A percentile compares a stretch with the other conserved stretches of the same genome.
These are phyloP conservation scores for Emydomyces testavorans DNA, from an alignment of 2,329 filamentous ascomycete species.

Conservation along the genomic window DNA sequence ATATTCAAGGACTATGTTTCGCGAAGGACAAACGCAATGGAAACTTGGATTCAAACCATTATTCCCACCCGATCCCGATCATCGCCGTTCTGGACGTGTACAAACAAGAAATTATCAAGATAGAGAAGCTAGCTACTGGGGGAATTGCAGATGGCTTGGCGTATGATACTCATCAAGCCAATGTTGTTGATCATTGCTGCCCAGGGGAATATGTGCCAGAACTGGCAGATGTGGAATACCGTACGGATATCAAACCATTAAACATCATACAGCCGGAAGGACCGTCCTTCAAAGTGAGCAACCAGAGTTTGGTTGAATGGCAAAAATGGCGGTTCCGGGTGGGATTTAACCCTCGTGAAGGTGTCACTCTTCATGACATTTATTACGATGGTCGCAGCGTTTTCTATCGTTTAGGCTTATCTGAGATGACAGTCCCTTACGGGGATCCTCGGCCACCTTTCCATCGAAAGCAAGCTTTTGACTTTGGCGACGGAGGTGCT, in stretches of 20 bases:
- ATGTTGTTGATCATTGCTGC: conserved; percentile 43
- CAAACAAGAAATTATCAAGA: conserved; percentile 44
- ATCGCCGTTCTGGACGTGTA: conserved; percentile 49
- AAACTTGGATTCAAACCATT: conserved; percentile 50
- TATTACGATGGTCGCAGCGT: conserved; percentile 51
- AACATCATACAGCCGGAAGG: conserved; percentile 58
- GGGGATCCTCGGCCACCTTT: conserved; percentile 52
- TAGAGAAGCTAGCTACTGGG: conserved; percentile 47
- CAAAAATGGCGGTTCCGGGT: conserved; percentile 58
- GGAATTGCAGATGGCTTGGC: conserved; percentile 40
- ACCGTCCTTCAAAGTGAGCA: conserved; percentile 48
- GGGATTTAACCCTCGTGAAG: conserved; percentile 57
- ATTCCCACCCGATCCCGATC: conserved; percentile 49
- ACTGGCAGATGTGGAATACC: conserved; percentile 39
- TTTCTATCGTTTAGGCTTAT: conserved; percentile 53
- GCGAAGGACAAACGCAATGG: conserved; percentile 37
- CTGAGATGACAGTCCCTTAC: conserved; percentile 57
- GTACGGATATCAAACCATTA: conserved; percentile 52
- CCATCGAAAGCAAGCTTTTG: conserved; percentile 57
- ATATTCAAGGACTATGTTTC: conserved; percentile 46
- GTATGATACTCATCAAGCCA: conserved; percentile 32
- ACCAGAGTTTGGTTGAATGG: conserved; percentile 44
- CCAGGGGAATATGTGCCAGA: conserved; percentile 42
- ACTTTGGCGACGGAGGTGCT: conserved; percentile 55
- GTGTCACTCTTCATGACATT: conserved; percentile 55